A percentile compares a stretch with the other conserved stretches of the same genome.
These are phyloP conservation scores for Septoria linicola DNA, from an alignment of 2,329 filamentous ascomycete species.

Conservation along the genomic window DNA sequence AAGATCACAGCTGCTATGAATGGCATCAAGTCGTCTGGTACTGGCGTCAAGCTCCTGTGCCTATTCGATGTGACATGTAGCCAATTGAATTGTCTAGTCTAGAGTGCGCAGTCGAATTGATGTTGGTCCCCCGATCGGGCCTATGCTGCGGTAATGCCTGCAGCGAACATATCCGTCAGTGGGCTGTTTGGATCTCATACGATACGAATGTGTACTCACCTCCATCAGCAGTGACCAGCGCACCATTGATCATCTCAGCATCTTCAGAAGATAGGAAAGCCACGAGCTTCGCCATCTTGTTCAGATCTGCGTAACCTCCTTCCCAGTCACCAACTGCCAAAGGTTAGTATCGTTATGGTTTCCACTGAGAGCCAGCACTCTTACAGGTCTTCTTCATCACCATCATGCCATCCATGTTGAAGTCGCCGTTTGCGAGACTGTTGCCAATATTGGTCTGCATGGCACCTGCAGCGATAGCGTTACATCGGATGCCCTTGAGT, in stretches of 20 bases:
- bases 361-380: background rate
- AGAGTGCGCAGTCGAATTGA: too few relatives aligned
- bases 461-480: constrained; percentile 45
- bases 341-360: background rate
- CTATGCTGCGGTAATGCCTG: constrained; percentile 8
- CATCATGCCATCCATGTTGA: constrained; percentile 35
- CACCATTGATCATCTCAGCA: constrained; percentile 34
- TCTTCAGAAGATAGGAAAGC: constrained; percentile 38
- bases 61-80: background rate
- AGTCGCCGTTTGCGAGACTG: constrained; percentile 38
- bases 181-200: background rate
- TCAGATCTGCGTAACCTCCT: constrained; percentile 26
- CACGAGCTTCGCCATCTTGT: constrained; percentile 38
- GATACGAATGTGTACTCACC: constrained; percentile 18
- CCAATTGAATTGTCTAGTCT: background rate
- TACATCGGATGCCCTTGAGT: constrained; percentile 50
- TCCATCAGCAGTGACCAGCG: constrained; percentile 23
- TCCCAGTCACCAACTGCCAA: constrained; percentile 27
- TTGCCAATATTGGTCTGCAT: constrained; percentile 58
- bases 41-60: too few relatives aligned
- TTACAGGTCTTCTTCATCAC: constrained; percentile 30
- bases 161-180: background rate
- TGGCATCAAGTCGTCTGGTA: too few relatives aligned
- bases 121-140: background rate
- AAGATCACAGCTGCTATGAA: too few relatives aligned